Percentiles rank a stretch among this genome's conserved stretches.
Conservation (phyloP, 148 eudicot species). For the Rhododendron ovatum region DNA sequence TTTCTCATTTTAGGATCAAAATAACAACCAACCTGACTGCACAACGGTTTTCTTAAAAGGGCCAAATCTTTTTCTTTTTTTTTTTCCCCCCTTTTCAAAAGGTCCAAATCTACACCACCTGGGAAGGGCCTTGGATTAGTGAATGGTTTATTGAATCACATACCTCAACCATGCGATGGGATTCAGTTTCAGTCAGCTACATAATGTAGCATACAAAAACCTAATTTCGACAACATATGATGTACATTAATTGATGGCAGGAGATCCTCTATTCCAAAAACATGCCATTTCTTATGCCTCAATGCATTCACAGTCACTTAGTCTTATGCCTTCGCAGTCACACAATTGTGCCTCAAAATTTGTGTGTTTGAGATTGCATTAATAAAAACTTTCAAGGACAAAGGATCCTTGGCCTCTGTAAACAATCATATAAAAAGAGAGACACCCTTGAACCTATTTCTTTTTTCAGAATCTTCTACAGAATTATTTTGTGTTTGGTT, state of each 20-base stretch:
- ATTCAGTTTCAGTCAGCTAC: background rate
- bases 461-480: background rate
- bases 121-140: background rate
- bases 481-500: background rate
- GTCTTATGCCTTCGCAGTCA: background rate
- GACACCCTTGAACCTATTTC: background rate
- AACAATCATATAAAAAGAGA: background rate
- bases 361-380: background rate
- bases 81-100: background rate
- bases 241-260: background rate
- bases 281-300: background rate
- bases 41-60: background rate
- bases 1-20: background rate
- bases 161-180: background rate
- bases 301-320: too few relatives aligned
- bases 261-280: background rate
- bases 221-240: background rate
- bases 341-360: background rate
- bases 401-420: background rate
- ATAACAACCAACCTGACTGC: background rate
- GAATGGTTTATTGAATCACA: background rate
- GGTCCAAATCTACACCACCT: background rate
- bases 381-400: background rate
- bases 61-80: background rate
- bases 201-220: background rate